Evolutionary conservation across 345 rosid genomes (phyloP).

Genomic region (Hibiscus trionum): DNA sequence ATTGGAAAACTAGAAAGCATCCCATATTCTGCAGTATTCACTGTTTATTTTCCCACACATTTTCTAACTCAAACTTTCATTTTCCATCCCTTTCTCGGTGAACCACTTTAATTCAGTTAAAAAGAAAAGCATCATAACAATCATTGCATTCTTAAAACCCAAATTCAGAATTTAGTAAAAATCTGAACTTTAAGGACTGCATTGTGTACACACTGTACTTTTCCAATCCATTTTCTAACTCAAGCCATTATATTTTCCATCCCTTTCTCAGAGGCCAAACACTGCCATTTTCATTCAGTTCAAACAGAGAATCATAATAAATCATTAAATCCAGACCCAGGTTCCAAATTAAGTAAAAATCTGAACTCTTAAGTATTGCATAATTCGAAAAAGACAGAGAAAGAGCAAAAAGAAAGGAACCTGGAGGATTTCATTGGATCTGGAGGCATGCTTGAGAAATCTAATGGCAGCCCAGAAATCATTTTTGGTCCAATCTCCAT

Average conservation of each 20-base stretch:
- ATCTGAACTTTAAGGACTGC: background rate
- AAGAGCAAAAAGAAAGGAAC: conserved; percentile 21
- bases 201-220: background rate
- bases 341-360: background rate
- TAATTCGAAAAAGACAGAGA: background rate
- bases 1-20: background rate
- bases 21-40: background rate
- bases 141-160: background rate
- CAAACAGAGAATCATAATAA: background rate
- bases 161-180: background rate
- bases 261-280: conserved; percentile 9
- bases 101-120: no score
- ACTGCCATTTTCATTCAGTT: background rate
- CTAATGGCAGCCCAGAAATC: conserved; percentile 54
- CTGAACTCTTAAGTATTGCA: background rate
- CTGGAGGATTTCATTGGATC: conserved; percentile 42
- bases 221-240: background rate
- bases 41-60: background rate
- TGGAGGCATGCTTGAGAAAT: conserved; percentile 43
- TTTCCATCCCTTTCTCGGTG: background rate
- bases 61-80: background rate
- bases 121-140: background rate
- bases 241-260: background rate
- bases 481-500: conserved; percentile 60
- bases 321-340: background rate